These are phyloP conservation scores for Candida ipomoeae DNA, from an alignment of 805 yeast species.

Conservation along the genomic window DNA sequence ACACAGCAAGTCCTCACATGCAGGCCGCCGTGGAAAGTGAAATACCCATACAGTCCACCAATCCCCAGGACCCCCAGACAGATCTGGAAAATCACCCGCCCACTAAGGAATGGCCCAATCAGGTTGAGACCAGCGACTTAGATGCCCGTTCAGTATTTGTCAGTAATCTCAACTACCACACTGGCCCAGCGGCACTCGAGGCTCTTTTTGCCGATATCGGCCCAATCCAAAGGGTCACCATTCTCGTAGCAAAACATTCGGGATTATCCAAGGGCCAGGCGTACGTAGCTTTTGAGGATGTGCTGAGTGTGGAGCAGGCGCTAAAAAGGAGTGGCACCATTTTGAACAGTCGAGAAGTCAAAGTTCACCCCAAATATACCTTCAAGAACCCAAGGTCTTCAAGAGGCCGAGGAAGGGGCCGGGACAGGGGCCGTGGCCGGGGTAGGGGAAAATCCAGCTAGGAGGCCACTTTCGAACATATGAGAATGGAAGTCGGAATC, in stretches of 20 bases:
- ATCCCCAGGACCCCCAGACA: not conserved
- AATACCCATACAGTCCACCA: not conserved
- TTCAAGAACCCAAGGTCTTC: conserved; percentile 21
- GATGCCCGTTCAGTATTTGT: conserved; percentile 54
- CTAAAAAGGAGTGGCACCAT: conserved; percentile 37
- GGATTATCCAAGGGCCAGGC: conserved; percentile 59
- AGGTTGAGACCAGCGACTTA: conserved; percentile 24
- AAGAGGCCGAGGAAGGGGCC: conserved; percentile 6
- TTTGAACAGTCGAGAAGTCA: conserved; percentile 45
- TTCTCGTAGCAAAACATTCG: conserved; percentile 42
- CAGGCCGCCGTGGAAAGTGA: not conserved
- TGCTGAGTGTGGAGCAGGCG: conserved; percentile 44
- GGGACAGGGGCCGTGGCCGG: conserved; percentile 26
- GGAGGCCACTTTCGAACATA: not conserved
- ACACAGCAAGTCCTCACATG: not conserved
- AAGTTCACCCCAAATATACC: conserved; percentile 50
- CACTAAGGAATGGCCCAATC: not conserved
- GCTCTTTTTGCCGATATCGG: conserved; percentile 44
- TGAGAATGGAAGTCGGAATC: too few relatives aligned
- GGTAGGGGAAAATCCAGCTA: conserved; percentile 23
- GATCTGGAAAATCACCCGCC: not conserved
- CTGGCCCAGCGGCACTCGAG: conserved; percentile 51
- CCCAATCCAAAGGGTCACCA: conserved; percentile 47
- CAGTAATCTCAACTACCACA: conserved; percentile 45
- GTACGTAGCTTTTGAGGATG: conserved; percentile 51